Evolutionary conservation across 768 basidiomycete species (phyloP), one percentile per base, ranked within the genome.

Genomic region (Boletus barrowsii): DNA sequence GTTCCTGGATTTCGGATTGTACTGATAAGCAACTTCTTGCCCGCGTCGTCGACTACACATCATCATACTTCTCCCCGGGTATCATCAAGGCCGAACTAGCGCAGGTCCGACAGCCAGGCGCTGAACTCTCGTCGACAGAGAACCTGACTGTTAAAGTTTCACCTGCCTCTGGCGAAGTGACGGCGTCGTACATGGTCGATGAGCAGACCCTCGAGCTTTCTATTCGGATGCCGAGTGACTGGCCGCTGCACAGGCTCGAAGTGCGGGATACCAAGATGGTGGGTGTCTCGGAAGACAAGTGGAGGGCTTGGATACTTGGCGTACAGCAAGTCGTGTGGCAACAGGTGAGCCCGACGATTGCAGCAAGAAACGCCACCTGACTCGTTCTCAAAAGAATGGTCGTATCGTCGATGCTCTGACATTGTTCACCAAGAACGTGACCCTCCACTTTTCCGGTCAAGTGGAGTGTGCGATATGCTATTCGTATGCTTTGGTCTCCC

Each of bases 391-490:
- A 29, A 67, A 97, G 94, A 94, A 93, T 62, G 94, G 95, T 7
- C 82, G 87, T 46, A 87, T 99, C 29, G 78, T 90, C 10, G 97
- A 98, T 65, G 94, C 90, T 0, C 69, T 98, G 18, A 79, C 81
- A 6, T 73, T 96, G 54, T 98, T 98, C 81, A 95, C 94, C 73
- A 92, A 89, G 72, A 98, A 98, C 66, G 93, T 95, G 42, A 78
- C 84, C 0, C 78, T 90, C 18, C 93, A 98, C 68, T 99, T 98
- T 64, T 92, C 96, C 59, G 96, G 96, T 7, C 88, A 94, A 68
- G 90, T 90, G 3, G 93, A 96, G 62, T 99, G 97, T 70, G 92
- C 96, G 1, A 98, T 99, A 55, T 96, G 93, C 65, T 96, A 95
- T 69, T 92, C 90, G 88, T 93, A 88, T 68, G 52, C 10, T 22